Conservation (phyloP, 305 asterid species). For the Solanum aculeatissimum region DNA sequence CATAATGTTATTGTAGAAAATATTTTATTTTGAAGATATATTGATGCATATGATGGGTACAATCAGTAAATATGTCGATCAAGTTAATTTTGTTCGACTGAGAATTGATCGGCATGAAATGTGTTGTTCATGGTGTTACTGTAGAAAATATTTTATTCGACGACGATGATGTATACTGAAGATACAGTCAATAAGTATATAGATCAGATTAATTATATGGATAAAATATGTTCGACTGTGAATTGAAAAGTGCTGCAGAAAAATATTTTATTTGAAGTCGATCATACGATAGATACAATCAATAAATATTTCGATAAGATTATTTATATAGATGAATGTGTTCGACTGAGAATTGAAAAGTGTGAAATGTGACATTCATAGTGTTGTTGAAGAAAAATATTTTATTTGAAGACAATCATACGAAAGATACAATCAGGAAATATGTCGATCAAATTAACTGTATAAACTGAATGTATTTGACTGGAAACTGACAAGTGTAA, state of each 20-base stretch:
- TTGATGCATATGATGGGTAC: no score
- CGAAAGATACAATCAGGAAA: neutral
- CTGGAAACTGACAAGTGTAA: no score
- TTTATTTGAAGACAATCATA: neutral
- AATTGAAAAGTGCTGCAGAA: neutral
- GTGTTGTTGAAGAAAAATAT: neutral
- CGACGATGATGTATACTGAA: neutral
- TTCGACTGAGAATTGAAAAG: no score
- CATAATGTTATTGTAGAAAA: neutral
- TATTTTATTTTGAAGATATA: neutral
- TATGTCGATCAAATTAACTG: neutral
- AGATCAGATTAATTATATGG: no score
- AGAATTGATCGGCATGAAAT: neutral
- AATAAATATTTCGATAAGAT: neutral
- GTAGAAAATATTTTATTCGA: no score
- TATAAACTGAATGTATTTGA: neutral
- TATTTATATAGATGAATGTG: no score
- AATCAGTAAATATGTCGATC: neutral
- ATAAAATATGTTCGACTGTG: no score
- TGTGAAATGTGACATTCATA: neutral
- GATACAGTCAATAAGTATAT: neutral
- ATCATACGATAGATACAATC: fast-evolving
- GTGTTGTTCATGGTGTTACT: neutral
- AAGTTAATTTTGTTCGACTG: neutral
- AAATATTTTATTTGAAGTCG: no score